phyloP scores from a whole-genome alignment of 2,329 filamentous ascomycete genomes.

The Aspergillus costaricaensis region DNA sequence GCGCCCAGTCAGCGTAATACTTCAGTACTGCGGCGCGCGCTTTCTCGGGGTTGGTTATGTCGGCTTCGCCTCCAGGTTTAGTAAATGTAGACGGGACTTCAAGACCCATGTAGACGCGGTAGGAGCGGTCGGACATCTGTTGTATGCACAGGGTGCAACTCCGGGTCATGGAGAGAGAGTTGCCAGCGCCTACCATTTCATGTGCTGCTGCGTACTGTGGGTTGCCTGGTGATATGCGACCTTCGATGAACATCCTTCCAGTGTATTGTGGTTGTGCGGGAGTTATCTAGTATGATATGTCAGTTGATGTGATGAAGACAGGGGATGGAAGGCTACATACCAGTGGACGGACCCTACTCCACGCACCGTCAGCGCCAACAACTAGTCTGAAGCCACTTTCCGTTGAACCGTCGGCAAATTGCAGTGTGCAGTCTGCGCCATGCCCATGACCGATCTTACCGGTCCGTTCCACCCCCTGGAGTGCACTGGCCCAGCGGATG shows the following conservation, averaged over 20 bases:
- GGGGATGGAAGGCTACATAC: constrained; percentile 20
- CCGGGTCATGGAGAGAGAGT: neutral
- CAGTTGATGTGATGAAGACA: neutral
- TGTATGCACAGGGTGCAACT: constrained; percentile 21
- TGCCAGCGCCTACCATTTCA: constrained; percentile 16
- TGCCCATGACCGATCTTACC: neutral
- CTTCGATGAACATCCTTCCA: constrained; percentile 36
- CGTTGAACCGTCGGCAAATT: constrained; percentile 31
- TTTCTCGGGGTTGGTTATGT: neutral
- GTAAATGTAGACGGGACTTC: constrained; percentile 13
- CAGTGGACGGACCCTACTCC: constrained; percentile 42
- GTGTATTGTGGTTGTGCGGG: constrained; percentile 37
- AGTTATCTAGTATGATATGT: constrained; percentile 28
- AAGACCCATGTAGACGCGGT: constrained; percentile 25
- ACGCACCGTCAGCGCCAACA: constrained; percentile 53
- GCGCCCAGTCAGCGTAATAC: constrained; percentile 16
- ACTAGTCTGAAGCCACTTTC: constrained; percentile 47
- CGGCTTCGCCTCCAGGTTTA: neutral
- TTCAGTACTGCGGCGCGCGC: neutral
- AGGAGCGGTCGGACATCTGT: constrained; percentile 22
- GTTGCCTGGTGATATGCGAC: constrained; percentile 26
- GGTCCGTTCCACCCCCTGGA: neutral
- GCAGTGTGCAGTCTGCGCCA: constrained; percentile 15
- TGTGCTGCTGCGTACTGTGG: constrained; percentile 29
- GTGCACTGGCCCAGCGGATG: constrained; percentile 35